phyloP scores from a whole-genome alignment of 2,329 filamentous ascomycete species.

The Penicillium sp. region DNA sequence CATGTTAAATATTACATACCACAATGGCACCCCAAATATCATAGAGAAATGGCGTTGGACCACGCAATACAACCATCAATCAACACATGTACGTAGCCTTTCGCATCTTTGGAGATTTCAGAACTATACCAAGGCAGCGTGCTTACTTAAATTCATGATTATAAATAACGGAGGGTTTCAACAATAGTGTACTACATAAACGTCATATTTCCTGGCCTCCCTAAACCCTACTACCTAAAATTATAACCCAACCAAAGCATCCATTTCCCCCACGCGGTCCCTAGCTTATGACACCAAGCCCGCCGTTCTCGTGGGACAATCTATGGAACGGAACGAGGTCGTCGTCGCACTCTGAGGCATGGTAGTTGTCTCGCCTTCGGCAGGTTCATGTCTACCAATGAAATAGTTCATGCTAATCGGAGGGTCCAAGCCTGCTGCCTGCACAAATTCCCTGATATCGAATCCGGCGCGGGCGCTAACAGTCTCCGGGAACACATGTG shows the following conservation, averaged over 20 bases:
- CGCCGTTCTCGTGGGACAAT: constrained; percentile 4
- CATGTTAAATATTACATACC: not conserved
- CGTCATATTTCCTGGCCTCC: not conserved
- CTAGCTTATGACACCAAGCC: not conserved
- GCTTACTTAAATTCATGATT: not conserved
- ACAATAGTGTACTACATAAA: too few relatives aligned
- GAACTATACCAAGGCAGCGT: not conserved
- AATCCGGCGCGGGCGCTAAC: constrained; percentile 31
- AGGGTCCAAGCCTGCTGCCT: constrained; percentile 28
- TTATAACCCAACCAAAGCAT: not conserved
- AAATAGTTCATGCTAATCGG: constrained; percentile 43
- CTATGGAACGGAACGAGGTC: constrained; percentile 20
- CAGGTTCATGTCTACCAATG: constrained; percentile 32
- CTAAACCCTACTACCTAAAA: too few relatives aligned
- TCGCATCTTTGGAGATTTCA: not conserved
- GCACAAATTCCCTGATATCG: constrained; percentile 35
- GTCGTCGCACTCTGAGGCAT: constrained; percentile 15
- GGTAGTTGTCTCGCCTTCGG: constrained; percentile 1
- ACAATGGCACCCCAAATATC: not conserved
- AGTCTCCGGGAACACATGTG: constrained; percentile 30
- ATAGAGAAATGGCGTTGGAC: not conserved
- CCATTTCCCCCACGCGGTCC: not conserved
- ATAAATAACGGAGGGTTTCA: not conserved
- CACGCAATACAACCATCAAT: too few relatives aligned
- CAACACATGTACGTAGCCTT: too few relatives aligned